Evolutionary conservation across 805 yeast species (phyloP).

Genomic region (Ogataea dorogensis): DNA sequence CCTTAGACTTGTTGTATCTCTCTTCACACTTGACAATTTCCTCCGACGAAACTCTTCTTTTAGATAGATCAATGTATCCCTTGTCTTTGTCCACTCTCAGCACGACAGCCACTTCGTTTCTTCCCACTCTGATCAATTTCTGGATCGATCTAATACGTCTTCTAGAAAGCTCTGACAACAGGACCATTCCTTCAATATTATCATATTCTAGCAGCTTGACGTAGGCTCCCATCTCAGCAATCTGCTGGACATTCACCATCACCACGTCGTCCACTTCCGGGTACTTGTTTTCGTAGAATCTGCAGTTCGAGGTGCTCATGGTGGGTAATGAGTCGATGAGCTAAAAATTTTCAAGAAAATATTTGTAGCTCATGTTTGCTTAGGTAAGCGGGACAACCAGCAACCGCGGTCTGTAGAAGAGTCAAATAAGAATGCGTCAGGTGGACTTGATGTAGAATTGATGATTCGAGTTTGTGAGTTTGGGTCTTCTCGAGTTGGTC

Average conservation of each 20-base stretch:
- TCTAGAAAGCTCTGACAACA: constrained; percentile 92
- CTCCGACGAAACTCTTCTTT: constrained; percentile 97
- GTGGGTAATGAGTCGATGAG: constrained; percentile 12
- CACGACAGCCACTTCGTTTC: constrained; percentile 97
- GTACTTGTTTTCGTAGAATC: constrained; percentile 96
- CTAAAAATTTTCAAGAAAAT: constrained; percentile 10
- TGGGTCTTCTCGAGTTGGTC: background rate
- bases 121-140: constrained; percentile 95
- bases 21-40: constrained; percentile 97
- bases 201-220: constrained; percentile 94
- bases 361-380: constrained; percentile 2
- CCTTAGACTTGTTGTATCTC: constrained; percentile 92
- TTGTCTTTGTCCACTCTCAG: constrained; percentile 97
- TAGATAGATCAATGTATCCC: constrained; percentile 96
- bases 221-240: constrained; percentile 99
- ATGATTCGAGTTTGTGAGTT: background rate
- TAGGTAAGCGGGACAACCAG: constrained; percentile 4
- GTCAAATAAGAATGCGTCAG: too few relatives aligned
- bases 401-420: background rate
- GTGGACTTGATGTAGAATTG: background rate
- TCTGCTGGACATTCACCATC: constrained; percentile 97
- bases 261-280: constrained; percentile 99
- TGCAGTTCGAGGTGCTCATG: constrained; percentile 87
- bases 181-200: constrained; percentile 98
- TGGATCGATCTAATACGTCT: constrained; percentile 98